phyloP scores from a whole-genome alignment of 2,329 filamentous ascomycete species.

The Aphanoascus verrucosus region DNA sequence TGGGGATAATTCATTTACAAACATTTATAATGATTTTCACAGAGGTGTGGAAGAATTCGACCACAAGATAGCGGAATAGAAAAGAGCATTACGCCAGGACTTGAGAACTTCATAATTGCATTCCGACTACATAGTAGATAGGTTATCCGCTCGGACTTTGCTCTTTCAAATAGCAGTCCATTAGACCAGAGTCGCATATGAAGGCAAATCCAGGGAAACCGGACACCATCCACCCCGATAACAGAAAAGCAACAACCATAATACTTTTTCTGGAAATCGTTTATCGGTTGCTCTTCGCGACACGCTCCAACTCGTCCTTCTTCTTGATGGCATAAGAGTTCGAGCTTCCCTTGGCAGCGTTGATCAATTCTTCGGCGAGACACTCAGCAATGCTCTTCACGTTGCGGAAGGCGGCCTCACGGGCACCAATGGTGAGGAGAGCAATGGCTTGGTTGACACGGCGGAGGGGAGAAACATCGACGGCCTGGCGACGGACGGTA shows the following conservation, averaged over 20 bases:
- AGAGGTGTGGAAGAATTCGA: too few relatives aligned
- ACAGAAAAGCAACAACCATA: conserved; percentile 23
- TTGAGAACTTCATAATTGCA: conserved; percentile 14
- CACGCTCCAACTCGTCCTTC: conserved; percentile 99
- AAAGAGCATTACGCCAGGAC: not conserved
- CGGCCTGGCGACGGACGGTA: conserved; percentile 99
- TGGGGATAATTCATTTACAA: too few relatives aligned
- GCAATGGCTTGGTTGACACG: conserved; percentile 99
- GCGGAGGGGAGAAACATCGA: conserved; percentile 98
- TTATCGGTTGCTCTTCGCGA: conserved; percentile 99
- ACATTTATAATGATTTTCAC: too few relatives aligned
- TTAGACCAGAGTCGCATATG: conserved; percentile 9
- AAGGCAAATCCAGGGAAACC: conserved; percentile 13
- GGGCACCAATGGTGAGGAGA: conserved; percentile 96
- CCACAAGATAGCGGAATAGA: too few relatives aligned
- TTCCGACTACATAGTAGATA: conserved; percentile 16
- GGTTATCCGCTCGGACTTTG: conserved; percentile 15
- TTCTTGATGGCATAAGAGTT: conserved; percentile 99
- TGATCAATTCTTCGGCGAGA: conserved; percentile 99
- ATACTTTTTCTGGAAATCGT: conserved; percentile 32
- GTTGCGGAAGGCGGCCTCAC: conserved; percentile 98
- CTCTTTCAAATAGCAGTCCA: conserved; percentile 12
- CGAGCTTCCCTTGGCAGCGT: conserved; percentile 99
- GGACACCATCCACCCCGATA: conserved; percentile 28
- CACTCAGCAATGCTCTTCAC: conserved; percentile 99